Percentiles rank a stretch among this genome's conserved stretches.
phyloP scores from a whole-genome alignment of 768 basidiomycete genomes.

The Leccinum truebloodii region DNA sequence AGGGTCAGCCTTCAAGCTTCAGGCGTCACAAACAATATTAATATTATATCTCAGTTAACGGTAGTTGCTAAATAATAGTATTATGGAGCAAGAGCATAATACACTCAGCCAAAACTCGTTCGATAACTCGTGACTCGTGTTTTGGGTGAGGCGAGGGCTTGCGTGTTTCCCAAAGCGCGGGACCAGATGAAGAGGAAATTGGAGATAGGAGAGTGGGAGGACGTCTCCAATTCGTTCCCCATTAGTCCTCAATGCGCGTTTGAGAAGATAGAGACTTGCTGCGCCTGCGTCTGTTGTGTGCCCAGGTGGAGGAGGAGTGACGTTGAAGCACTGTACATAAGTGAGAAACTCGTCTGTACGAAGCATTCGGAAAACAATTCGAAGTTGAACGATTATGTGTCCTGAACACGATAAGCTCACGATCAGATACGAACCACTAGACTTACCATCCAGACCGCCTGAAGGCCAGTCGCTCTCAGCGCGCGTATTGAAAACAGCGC shows the following conservation, averaged over 20 bases:
- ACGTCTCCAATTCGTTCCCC: neutral
- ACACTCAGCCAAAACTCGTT: neutral
- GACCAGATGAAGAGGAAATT: neutral
- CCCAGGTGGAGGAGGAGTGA: neutral
- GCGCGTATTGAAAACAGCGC: neutral
- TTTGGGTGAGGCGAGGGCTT: neutral
- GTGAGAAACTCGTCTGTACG: neutral
- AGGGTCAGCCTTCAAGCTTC: neutral
- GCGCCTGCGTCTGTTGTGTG: neutral
- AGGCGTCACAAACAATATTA: neutral
- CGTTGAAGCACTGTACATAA: neutral
- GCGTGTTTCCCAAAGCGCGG: neutral
- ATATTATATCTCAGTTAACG: neutral
- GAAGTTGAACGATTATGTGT: neutral
- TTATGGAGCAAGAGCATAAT: neutral
- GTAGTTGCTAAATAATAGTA: neutral
- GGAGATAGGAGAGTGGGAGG: neutral
- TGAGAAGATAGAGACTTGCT: neutral
- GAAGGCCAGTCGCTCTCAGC: neutral
- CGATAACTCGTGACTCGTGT: neutral
- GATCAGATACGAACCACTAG: neutral
- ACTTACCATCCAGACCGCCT: neutral
- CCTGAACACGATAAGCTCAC: neutral
- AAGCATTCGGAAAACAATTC: neutral
- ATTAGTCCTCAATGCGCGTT: neutral